A percentile compares a stretch with the other conserved stretches of the same genome.
Evolutionary conservation across 2,329 filamentous ascomycete genomes (phyloP).

Genomic region (Monosporascus cannonballus): DNA sequence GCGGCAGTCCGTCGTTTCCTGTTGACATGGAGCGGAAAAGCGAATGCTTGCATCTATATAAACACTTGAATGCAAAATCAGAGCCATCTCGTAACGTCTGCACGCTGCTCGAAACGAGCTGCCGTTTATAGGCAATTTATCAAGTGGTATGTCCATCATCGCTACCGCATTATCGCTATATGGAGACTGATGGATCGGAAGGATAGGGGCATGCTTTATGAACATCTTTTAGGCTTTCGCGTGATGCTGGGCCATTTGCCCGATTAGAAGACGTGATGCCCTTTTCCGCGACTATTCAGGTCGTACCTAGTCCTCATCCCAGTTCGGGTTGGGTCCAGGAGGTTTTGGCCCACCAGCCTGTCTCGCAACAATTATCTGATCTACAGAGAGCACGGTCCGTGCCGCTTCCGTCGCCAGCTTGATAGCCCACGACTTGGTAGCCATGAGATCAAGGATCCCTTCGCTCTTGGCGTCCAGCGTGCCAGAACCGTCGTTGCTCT

Average conservation of each 20-base stretch:
- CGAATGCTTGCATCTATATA: too few species aligned
- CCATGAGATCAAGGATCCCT: slow-evolving; percentile 86
- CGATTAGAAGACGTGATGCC: slow-evolving; percentile 3
- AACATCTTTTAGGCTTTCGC: background rate
- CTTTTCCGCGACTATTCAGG: slow-evolving; percentile 4
- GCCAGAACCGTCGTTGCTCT: slow-evolving; percentile 74
- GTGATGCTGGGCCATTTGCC: background rate
- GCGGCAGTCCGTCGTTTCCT: too few species aligned
- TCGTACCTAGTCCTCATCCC: slow-evolving; percentile 51
- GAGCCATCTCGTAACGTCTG: too few species aligned
- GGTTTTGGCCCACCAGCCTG: slow-evolving; percentile 97
- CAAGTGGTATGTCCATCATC: too few species aligned
- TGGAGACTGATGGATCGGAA: too few species aligned
- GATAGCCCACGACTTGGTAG: slow-evolving; percentile 94
- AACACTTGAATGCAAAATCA: too few species aligned
- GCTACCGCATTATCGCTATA: too few species aligned
- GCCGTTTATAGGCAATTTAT: too few species aligned
- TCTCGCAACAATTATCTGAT: slow-evolving; percentile 97
- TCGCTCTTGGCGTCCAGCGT: slow-evolving; percentile 80
- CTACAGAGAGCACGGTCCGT: slow-evolving; percentile 88
- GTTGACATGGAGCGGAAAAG: too few species aligned
- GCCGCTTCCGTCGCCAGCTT: slow-evolving; percentile 93
- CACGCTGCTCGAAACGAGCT: too few species aligned
- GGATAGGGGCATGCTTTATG: too few species aligned
- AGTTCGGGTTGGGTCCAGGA: slow-evolving; percentile 82